Evolutionary conservation across 2,329 filamentous ascomycete species (phyloP).

Genomic region (Pseudopithomyces maydicus): DNA sequence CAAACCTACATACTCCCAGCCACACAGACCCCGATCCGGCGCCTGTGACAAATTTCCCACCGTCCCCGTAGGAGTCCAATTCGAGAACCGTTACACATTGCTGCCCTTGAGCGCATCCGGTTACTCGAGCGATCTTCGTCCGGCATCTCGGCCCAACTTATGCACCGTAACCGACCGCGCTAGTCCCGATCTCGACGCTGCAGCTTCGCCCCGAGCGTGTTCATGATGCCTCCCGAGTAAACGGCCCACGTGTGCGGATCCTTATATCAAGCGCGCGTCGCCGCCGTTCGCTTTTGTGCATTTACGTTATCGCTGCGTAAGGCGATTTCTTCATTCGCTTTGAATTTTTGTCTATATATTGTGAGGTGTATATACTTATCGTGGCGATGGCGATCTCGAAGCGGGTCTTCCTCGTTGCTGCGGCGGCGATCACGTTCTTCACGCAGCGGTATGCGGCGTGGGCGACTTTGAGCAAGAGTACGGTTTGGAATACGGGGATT

Average conservation of each 20-base stretch:
- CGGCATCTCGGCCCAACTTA: slow-evolving; percentile 5
- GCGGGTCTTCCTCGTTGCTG: slow-evolving; percentile 28
- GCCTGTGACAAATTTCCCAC: too few species aligned
- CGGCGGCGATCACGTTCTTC: slow-evolving; percentile 33
- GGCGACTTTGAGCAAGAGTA: slow-evolving; percentile 30
- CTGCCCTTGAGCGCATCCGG: neutral
- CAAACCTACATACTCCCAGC: too few species aligned
- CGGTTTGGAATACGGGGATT: slow-evolving; percentile 46
- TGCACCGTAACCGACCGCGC: slow-evolving; percentile 2
- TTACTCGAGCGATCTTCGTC: slow-evolving; percentile 2
- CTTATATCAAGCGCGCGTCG: too few species aligned
- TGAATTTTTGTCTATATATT: too few species aligned
- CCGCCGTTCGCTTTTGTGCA: too few species aligned
- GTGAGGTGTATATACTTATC: too few species aligned
- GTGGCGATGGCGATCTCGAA: slow-evolving; percentile 39
- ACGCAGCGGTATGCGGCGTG: slow-evolving; percentile 40
- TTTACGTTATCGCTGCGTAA: too few species aligned
- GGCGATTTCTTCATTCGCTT: too few species aligned
- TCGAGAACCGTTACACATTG: neutral
- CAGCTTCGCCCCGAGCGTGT: neutral
- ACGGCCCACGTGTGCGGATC: too few species aligned
- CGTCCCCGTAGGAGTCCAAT: too few species aligned
- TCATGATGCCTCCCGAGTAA: too few species aligned
- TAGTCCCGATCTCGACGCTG: slow-evolving; percentile 3
- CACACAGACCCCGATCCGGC: too few species aligned